Base-by-base conservation (phyloP, 192 early-diverging fungal genomes). In the Linnemannia exigua region DNA sequence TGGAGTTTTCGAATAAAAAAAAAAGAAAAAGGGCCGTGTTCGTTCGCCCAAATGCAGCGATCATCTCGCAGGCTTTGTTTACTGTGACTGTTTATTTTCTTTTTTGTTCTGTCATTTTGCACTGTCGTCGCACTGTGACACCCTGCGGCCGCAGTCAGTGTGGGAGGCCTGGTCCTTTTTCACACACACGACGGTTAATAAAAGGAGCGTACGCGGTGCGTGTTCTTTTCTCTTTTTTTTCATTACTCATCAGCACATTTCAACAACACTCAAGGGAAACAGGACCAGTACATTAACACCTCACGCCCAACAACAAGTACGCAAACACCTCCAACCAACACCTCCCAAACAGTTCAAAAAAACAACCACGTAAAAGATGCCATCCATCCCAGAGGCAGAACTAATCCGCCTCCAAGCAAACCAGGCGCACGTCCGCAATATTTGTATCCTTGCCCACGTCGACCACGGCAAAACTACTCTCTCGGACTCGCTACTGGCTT, bases 391-490 rank as follows among this genome's bases (percentile, higher is more conserved):
- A 33, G 90, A 94, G 50, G 48, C 89, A 44, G 93, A 94, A 74
- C 91, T 96, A 47, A 89, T 90, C 38, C 87, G 89, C 47, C 89
- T 99, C 69, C 97, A 97, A 77, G 89, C 87, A 9, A 93, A 93
- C 77, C 84, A 90, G 35, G 84, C 88, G 58, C 90, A 93, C 74
- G 97, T 99, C 47, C 91, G 99, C 72, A 99, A 99, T 85, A 95
- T 99, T 61, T 99, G 98, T 87, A 99, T 99, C 67, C 89, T 99
- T 36, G 99, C 99, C 1, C 99, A 99, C 81, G 99, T 99, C 38
- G 99, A 99, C 91, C 97, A 98, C 89, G 97, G 96, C 78, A 99
- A 99, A 86, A 99, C 99, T 12, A 99, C 99, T 11, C 93, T 99
- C 16, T 97, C 96, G 36, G 99, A 99, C 79, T 95, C 95, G 8